Base-by-base conservation (phyloP, 768 basidiomycete species). In the Multifurca ochricompacta region DNA sequence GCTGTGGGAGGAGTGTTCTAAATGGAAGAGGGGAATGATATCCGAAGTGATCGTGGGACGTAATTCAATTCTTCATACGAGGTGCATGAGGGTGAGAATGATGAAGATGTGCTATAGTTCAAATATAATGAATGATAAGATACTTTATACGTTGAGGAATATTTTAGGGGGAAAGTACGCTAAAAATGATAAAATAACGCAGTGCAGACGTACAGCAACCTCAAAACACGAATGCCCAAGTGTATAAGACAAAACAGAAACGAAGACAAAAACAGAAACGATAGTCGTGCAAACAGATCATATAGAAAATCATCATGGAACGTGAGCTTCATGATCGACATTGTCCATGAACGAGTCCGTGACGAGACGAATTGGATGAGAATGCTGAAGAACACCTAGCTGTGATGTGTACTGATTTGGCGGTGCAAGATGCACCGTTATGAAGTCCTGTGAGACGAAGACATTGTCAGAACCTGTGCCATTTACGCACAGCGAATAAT, bases 351-450 rank as follows among this genome's bases (percentile, higher is more conserved):
- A 64, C 70, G 81, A 67, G 56, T 86, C 81, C 1, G 82, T 82
- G 34, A 79, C 81, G 28, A 86, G 63, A 47, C 75, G 72, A 45
- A 85, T 77, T 1, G 80, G 77, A 54, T 79, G 70, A 11, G 69
- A 70, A 44, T 80, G 62, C 62, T 76, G 76, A 16, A 64, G 54
- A 21, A 64, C 74, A 53, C 50, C 61, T 52, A 63, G 67, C 25
- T 63, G 76, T 51, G 60, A 75, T 61, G 36, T 71, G 66, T 60
- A 65, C 14, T 69, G 69, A 61, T 63, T 64, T 58, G 58, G 69
- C 62, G 59, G 77, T n/a, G 69, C 60, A 41, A 85, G 59, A 3
- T 71, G 68, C 23, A 84, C 64, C 14, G 74, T 70, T 28, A 86
- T 72, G 54, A 75, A 83, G 60, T 86, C 83, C 83, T 85, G 50